Evolutionary conservation across 371 early-diverging fungal genomes (phyloP).

Genomic region (Mortierella sp.): DNA sequence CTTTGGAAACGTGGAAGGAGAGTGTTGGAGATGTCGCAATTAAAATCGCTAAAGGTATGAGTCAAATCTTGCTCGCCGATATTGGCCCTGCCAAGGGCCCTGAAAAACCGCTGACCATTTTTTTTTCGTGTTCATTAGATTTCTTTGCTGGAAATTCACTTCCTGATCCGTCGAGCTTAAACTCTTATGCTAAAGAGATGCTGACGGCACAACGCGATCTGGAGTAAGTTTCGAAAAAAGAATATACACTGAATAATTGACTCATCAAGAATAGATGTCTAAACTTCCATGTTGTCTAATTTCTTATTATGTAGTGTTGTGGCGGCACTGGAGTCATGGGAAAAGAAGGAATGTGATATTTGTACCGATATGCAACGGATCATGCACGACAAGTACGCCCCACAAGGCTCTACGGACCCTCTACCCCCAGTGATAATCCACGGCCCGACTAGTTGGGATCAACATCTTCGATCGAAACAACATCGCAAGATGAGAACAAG

Average conservation of each 20-base stretch:
- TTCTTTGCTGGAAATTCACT: conserved; percentile 52
- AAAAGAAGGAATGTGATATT: conserved; percentile 72
- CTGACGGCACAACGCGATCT: conserved; percentile 40
- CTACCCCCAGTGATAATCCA: conserved; percentile 68
- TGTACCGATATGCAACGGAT: conserved; percentile 62
- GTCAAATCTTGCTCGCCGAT: background rate
- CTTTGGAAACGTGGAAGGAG: conserved; percentile 66
- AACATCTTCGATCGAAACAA: conserved; percentile 71
- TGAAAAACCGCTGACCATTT: too few relatives aligned
- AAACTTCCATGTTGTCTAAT: background rate
- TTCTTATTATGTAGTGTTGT: conserved; percentile 19
- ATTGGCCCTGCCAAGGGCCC: too few relatives aligned
- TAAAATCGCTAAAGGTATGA: conserved; percentile 63
- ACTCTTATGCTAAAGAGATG: conserved; percentile 45
- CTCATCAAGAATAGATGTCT: too few relatives aligned
- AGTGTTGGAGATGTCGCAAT: conserved; percentile 69
- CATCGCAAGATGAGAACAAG: conserved; percentile 67
- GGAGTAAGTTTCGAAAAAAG: conserved; percentile 15
- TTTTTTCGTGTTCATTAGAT: conserved; percentile 30
- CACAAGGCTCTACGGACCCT: conserved; percentile 16
- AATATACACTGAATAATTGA: background rate
- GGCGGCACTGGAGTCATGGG: conserved; percentile 71
- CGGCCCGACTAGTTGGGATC: conserved; percentile 79
- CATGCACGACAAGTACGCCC: conserved; percentile 37
- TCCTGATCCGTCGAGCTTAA: conserved; percentile 43